Base-by-base conservation (phyloP, 2,329 filamentous ascomycete species). In the Conoideocrella luteorostrata region DNA sequence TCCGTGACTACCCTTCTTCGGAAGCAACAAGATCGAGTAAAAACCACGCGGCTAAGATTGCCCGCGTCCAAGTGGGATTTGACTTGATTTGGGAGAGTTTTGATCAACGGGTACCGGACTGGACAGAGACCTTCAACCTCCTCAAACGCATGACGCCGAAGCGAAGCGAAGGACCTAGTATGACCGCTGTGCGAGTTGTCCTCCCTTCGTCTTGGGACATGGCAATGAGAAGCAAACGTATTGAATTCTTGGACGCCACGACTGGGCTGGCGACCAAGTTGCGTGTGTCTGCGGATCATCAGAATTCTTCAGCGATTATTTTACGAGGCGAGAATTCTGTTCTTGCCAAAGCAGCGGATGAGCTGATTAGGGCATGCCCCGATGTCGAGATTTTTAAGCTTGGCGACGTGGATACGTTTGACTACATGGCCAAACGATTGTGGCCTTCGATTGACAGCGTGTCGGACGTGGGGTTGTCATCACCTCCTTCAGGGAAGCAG, bases 141-240 rank as follows among this genome's bases (percentile, higher is more conserved):
- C 59, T 76, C 46, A 60, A 59, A 47, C 52, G 53, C 12, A 61
- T 55, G 50, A 72, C 68, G 12, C 56, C 58, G 9, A 56, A 55
- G 42, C 55, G 52, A 46, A 56, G 52, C 24, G 57, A 57, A n/a
- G 54, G 52, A 40, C 50, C 56, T 13, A 56, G 56, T 35, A 63
- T 66, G 56, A 59, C 62, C 17, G 64, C 64, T 11, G 55, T 67
- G 41, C 56, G 62, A 24, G 56, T 68, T 12, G 52, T 66, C 17
- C 47, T 69, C 20, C 64, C 66, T 13, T 51, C 56, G 33, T 52
- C 53, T n/a, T 58, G 54, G 55, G 56, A 60, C n/a, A 47, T 66
- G 43, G 57, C 62, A 17, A 55, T 66, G 24, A 53, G 56, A 33
- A 62, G 58, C 44, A 52, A 58, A 48, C 60, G 56, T 26, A 48